Base-by-base conservation (phyloP, 108 stramenopile species). In the Phaeodactylum tricornutum region DNA sequence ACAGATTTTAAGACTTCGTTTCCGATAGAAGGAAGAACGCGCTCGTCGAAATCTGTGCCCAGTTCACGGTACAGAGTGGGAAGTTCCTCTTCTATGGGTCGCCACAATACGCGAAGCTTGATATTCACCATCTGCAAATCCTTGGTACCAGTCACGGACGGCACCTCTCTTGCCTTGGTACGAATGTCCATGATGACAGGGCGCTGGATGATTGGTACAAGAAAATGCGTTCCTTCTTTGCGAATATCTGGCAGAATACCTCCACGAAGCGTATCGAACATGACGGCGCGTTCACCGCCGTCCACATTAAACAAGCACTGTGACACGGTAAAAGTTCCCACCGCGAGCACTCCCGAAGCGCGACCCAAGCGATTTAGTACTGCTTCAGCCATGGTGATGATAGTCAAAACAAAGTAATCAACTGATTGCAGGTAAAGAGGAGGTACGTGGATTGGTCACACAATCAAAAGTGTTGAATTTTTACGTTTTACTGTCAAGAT, bases 121-220 rank as follows among this genome's bases (percentile, higher is more conserved):
- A 99, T 42, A 69, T 95, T 98, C 25, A 98, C 99, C 93, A 94
- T 97, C 61, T 99, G 99, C 48, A 99, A 66, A 75, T 99, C 99
- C 83, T 98, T 99, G 32, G 99, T 98, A 41, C 97, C 90, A n/a
- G 93, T 94, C 29, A 88, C 67, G 40, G 85, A 93, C 35, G 94
- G 91, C 60, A 99, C 96, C 48, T 95, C 94, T 30, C 95, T 75
- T 4, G 99, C 94, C 52, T 91, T 87, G 24, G 90, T 81, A 36
- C 99, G 85, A 22, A 99, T 81, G 62, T 96, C 95, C 34, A 98
- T 93, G 53, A 98, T 91, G 59, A 92, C 66, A 8, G 96, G 96
- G 32, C 76, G 73, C 62, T 99, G 95, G 42, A 92, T 32, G 30
- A 87, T 59, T 14, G 87, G 86, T 46, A 92, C 81, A 42, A 91